Evolutionary conservation across 305 asterid genomes (phyloP).

Genomic region (Solanum hybrid): DNA sequence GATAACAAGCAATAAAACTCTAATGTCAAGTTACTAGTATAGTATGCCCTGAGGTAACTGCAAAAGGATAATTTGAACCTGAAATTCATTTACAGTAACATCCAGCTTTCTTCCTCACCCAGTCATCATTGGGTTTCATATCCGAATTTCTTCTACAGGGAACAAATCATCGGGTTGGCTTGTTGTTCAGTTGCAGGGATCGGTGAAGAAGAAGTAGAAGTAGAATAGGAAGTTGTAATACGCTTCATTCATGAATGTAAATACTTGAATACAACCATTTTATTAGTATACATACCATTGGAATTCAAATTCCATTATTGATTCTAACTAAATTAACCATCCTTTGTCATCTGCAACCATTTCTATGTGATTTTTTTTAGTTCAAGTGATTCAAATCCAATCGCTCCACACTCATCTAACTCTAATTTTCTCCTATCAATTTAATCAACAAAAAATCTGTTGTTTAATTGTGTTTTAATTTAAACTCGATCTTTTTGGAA

Average conservation of each 20-base stretch:
- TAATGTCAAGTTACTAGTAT: not conserved
- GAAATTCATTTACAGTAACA: slow-evolving; percentile 61
- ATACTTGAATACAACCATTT: no score
- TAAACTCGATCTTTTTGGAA: not conserved
- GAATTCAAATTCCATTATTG: no score
- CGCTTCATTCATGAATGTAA: not conserved
- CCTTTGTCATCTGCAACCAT: no score
- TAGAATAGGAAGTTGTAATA: no score
- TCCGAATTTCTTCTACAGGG: not conserved
- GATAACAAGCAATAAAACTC: not conserved
- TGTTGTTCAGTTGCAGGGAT: not conserved
- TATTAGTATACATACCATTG: no score
- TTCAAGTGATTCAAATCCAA: no score
- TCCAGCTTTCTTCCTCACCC: slow-evolving; percentile 9
- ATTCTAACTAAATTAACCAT: no score
- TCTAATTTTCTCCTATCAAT: not conserved
- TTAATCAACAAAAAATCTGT: not conserved
- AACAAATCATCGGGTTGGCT: not conserved
- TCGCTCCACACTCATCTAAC: no score
- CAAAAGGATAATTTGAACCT: not conserved
- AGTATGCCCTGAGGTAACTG: not conserved
- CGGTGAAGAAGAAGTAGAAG: not conserved
- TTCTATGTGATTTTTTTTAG: no score
- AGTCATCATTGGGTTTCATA: not conserved
- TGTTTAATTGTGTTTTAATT: not conserved